Base-by-base conservation (phyloP, 2,329 filamentous ascomycete species). In the Fusarium lyarnte region DNA sequence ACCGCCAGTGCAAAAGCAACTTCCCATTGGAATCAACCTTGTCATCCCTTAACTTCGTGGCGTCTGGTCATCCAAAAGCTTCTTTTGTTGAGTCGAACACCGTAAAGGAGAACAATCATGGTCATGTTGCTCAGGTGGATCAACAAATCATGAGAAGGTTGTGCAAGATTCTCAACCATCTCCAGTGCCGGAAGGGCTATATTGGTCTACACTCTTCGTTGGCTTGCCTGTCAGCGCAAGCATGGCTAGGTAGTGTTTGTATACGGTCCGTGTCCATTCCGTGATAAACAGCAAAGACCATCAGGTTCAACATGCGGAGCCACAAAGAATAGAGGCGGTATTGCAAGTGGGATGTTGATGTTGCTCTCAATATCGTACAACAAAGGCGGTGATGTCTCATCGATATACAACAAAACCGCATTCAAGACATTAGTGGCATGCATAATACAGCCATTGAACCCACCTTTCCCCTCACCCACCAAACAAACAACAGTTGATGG, bases 321-420 rank as follows among this genome's bases (percentile, higher is more conserved):
- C 66, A 69, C 58, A 46, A 57, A 57, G 38, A 49, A 29, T 14
- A 53, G 53, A 62, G 63, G 54, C 49, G 46, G 62, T 60, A 62
- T 64, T 60, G 43, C 52, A 38, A 58, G 25, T 59, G 60, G 59
- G 54, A 65, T 52, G 66, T 58, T 74, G 64, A 63, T 68, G n/a
- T 42, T 31, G 38, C 29, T 47, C 31, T 51, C 42, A 36, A 49
- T 46, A 72, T 77, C 66, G 38, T 73, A 46, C 75, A 74, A 77
- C 53, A 76, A 74, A 76, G 63, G 72, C 72, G 73, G 73, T 76
- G 72, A 67, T 76, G 70, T 58, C 39, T 55, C 54, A 17, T 38
- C 29, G 21, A 51, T 42, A 31, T 29, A n/a, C 45, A 61, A 54
- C 21, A 39, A 41, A 51, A 33, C 36, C 62, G 63, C 46, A 60